Base-by-base conservation (phyloP, 1,284 basidiomycete species). In the Ceratobasidium sp. region DNA sequence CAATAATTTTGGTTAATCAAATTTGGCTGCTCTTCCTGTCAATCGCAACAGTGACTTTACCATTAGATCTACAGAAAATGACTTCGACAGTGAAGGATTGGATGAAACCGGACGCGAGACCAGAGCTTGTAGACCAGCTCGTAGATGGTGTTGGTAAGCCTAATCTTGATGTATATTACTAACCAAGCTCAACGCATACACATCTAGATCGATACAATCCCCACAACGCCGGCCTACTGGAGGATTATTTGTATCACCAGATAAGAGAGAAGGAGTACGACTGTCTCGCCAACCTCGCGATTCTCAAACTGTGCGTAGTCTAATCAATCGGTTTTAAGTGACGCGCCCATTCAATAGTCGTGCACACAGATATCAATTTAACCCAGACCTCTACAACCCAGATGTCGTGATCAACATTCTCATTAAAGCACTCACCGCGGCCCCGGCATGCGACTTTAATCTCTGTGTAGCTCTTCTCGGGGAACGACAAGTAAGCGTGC, bases 341-440 rank as follows among this genome's bases (percentile, higher is more conserved):
- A 64, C 27, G n/a, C 14, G 17, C 51, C n/a, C 8, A 19, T 41
- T 73, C 41, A 65, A 24, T 36, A 74, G 60, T 15, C 59, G 53
- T 31, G 57, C 74, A 45, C 71, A 27, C 76, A 98, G 96, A 73
- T 98, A 98, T 85, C 97, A 99, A 82, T 98, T 98, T 86, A 99
- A 99, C 85, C 91, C 94, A 22, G 90, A 94, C 82, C 89, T 97
- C 56, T 95, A 95, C 84, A 97, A 97, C 85, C 91, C 95, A 8
- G 95, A 97, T 80, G 93, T 97, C 24, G 93, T 96, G 79, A 87
- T 97, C 83, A 95, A 97, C 85, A 95, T 99, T 82, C 93, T 99
- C 80, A 88, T 96, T 83, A 98, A 98, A 87, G 89, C 96, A 24
- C 88, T 99, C 73, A 91, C 93, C 36, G 88, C 90, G 1, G 87